Evolutionary conservation across 805 yeast species (phyloP), one percentile per base, ranked within the genome.

Genomic region (Saccharomycopsis synnaedendra): DNA sequence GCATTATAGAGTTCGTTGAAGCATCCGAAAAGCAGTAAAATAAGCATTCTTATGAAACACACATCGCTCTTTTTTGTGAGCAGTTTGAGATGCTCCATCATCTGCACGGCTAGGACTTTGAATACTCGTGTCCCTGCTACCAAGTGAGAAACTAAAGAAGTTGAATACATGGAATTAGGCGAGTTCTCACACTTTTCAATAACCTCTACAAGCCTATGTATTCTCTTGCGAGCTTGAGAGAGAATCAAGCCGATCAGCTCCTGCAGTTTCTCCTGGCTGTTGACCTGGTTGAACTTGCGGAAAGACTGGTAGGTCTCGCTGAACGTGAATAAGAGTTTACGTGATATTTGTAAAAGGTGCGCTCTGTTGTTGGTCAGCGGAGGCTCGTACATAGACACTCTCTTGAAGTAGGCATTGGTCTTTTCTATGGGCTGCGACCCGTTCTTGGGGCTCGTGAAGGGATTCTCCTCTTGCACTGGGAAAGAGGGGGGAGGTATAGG

Each of bases 1-100:
- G 75, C 75, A 56, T 72, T 72, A 43, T 60, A 61, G 39, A 72
- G 49, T 54, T 72, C 77, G 54, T 65, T 66, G 49, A 70, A 63
- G 9, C 72, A 63, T 5, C 75, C 76, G 56, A 58, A 71, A 28
- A 71, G 54, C 5, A 71, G 63, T 38, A 70, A 55, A 46, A 67
- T 63, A 11, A 70, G 58, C 69, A 69, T 64, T 49, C 75, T 54
- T 8, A 71, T 64, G 54, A 71, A 70, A 46, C 72, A 69, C 4
- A 66, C 65, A 55, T 72, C 76, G 30, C 67, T 64, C 42, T 66
- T 66, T 29, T 58, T 58, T 4, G 68, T 66, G 53, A 71, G 66
- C 3, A 58, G 48, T 0, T 56, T 50, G 41, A 67, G 59, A 50
- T 65, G 67, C 7, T 70, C 74, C 51, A 66, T 60, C 33, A 71